Evolutionary conservation across 176 grass and related monocot genomes (phyloP).

Genomic region (Melocanna baccifera): DNA sequence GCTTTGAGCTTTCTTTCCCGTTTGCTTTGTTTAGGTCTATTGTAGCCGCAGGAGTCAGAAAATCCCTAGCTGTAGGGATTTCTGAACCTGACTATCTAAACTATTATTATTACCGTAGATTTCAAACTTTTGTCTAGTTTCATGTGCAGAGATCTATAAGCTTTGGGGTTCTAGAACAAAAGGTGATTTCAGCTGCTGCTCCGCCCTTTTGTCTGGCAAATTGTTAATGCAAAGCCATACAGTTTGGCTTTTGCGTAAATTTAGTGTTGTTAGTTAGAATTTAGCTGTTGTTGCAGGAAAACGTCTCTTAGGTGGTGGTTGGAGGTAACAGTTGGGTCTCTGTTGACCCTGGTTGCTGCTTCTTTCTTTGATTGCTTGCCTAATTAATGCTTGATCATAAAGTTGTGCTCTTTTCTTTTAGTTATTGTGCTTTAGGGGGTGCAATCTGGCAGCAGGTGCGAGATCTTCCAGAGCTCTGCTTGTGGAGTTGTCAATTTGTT

Average conservation of each 20-base stretch:
- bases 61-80: background rate
- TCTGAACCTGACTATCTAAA: background rate
- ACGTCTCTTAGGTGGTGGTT: slow-evolving; percentile 14
- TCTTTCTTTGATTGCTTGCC: slow-evolving; percentile 1
- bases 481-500: background rate
- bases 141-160: background rate
- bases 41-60: background rate
- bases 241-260: slow-evolving; percentile 11
- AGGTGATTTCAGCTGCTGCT: background rate
- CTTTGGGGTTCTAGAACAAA: background rate
- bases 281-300: slow-evolving; percentile 18
- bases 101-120: background rate
- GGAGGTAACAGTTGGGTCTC: slow-evolving; percentile 20
- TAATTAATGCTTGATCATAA: slow-evolving; percentile 21
- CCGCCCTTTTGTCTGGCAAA: background rate
- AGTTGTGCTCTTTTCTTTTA: background rate
- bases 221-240: slow-evolving; percentile 5
- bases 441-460: background rate
- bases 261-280: slow-evolving; percentile 5
- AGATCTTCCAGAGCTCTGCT: background rate
- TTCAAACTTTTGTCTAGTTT: background rate
- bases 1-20: background rate
- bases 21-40: background rate
- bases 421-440: background rate
- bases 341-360: slow-evolving; percentile 7